Percentiles rank a stretch among this genome's conserved stretches.
phyloP scores from a whole-genome alignment of 352 stramenopile species.

The Phytopythium helicoides region DNA sequence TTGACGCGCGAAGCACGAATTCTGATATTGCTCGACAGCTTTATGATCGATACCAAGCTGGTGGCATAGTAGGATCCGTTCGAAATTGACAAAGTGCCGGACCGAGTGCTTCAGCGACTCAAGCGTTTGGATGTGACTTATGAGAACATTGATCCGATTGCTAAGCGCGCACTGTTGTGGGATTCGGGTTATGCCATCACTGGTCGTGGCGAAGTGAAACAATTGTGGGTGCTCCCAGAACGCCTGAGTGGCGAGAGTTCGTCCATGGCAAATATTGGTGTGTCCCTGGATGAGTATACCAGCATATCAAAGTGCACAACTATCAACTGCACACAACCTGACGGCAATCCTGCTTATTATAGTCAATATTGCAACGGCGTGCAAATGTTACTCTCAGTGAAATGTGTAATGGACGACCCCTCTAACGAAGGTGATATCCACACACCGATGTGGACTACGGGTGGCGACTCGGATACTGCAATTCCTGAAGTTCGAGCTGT shows the following conservation, averaged over 20 bases:
- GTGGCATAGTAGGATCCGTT: neutral
- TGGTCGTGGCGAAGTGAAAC: neutral
- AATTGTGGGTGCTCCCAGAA: constrained; percentile 14
- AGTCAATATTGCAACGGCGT: constrained; percentile 24
- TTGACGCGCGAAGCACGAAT: constrained; percentile 8
- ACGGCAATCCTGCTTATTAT: constrained; percentile 6
- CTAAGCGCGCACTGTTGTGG: constrained; percentile 11
- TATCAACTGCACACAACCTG: constrained; percentile 22
- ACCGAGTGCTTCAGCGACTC: neutral
- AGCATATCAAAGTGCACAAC: constrained; percentile 8
- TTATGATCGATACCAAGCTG: constrained; percentile 9
- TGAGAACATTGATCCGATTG: constrained; percentile 2
- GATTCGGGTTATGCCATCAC: constrained; percentile 6
- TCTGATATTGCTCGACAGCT: constrained; percentile 29
- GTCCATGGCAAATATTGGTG: constrained; percentile 22
- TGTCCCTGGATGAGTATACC: constrained; percentile 19
- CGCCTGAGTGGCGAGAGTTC: constrained; percentile 1
- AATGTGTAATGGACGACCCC: constrained; percentile 27
- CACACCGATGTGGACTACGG: constrained; percentile 24
- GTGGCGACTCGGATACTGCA: too few relatives aligned
- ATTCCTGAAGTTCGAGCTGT: too few relatives aligned
- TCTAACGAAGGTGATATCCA: constrained; percentile 4
- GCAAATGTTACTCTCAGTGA: constrained; percentile 28
- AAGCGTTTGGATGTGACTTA: constrained; percentile 1
- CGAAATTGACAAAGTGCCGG: neutral